These are phyloP conservation scores for Stellera chamaejasme DNA, from an alignment of 345 rosid genomes.

Conservation along the genomic window DNA sequence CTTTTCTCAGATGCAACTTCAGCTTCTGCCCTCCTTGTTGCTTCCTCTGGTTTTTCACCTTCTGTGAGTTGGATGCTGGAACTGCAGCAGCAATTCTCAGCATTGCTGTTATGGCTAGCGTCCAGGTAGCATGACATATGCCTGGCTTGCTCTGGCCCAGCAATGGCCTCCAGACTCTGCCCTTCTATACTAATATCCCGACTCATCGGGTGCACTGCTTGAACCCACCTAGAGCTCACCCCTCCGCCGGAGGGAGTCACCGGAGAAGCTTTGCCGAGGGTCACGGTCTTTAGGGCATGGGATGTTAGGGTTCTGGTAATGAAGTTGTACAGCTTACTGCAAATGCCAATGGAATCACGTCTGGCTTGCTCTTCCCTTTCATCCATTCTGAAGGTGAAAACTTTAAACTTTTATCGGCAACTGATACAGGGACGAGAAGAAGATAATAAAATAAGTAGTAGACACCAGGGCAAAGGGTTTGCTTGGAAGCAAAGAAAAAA, in stretches of 20 bases:
- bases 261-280: conserved; percentile 14
- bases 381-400: conserved; percentile 19
- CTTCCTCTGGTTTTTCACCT: conserved; percentile 16
- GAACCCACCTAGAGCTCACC: neutral
- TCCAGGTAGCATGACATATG: neutral
- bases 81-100: neutral
- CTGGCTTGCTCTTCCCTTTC: conserved; percentile 9
- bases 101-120: neutral
- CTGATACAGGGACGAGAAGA: conserved; percentile 1
- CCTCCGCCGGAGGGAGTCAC: neutral
- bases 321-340: conserved; percentile 32
- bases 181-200: conserved; percentile 4
- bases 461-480: conserved; percentile 10
- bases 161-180: neutral
- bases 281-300: conserved; percentile 27
- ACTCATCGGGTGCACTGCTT: conserved; percentile 4
- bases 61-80: conserved; percentile 2
- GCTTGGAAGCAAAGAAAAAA: conserved; percentile 19
- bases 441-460: neutral
- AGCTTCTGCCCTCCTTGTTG: neutral
- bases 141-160: neutral
- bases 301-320: conserved; percentile 16
- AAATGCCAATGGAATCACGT: conserved; percentile 19
- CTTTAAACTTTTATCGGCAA: neutral
- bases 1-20: conserved; percentile 11